These are phyloP conservation scores for Filobasidium wieringae DNA, from an alignment of 768 basidiomycete species.

Conservation along the genomic window DNA sequence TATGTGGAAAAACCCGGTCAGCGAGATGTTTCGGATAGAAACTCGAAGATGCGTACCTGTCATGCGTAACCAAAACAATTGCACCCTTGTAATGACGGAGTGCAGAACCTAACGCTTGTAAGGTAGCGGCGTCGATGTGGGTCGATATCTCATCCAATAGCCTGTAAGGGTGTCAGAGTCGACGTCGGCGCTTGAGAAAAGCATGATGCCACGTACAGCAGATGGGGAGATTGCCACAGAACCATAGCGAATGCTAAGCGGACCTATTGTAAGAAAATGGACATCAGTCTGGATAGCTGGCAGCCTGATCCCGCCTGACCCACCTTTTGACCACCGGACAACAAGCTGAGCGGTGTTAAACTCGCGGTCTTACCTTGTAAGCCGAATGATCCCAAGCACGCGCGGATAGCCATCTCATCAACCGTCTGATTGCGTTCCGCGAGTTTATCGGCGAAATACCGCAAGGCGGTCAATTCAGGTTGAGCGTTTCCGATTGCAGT, in stretches of 20 bases:
- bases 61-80: constrained; percentile 56
- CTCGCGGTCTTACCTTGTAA: constrained; percentile 42
- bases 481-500: constrained; percentile 29
- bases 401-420: constrained; percentile 42
- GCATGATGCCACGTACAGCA: constrained; percentile 34
- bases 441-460: constrained; percentile 27
- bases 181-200: background rate
- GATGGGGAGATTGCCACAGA: constrained; percentile 48
- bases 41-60: constrained; percentile 38
- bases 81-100: constrained; percentile 49
- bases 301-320: background rate
- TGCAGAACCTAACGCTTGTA: constrained; percentile 48
- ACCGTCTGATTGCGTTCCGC: constrained; percentile 17
- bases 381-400: constrained; percentile 43
- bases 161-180: constrained; percentile 2
- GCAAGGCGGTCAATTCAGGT: constrained; percentile 28
- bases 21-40: background rate
- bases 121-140: constrained; percentile 56
- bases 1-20: background rate
- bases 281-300: background rate
- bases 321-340: constrained; percentile 53
- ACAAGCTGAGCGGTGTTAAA: constrained; percentile 42
- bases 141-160: constrained; percentile 52
- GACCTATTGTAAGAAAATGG: constrained; percentile 39
- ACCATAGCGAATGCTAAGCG: constrained; percentile 52